phyloP scores from a whole-genome alignment of 805 yeast species.

The Suhomyces prunicola region DNA sequence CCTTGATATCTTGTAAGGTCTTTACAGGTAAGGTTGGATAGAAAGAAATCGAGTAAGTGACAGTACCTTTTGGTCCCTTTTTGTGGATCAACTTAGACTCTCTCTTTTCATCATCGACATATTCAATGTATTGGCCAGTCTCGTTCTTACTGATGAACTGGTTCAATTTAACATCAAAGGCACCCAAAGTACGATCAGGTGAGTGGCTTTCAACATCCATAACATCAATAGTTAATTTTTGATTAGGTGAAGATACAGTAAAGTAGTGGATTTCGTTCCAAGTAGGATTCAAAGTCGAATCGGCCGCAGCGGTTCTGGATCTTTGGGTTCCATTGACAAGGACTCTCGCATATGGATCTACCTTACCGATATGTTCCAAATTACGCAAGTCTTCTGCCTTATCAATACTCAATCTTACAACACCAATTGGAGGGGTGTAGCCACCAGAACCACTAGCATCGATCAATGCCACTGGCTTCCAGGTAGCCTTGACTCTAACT shows the following conservation, averaged over 20 bases:
- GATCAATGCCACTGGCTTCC: conserved; percentile 82
- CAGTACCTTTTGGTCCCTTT: conserved; percentile 80
- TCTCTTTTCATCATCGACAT: conserved; percentile 53
- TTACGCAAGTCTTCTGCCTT: conserved; percentile 75
- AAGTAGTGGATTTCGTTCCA: conserved; percentile 84
- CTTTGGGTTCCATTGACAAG: conserved; percentile 72
- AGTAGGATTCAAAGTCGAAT: conserved; percentile 70
- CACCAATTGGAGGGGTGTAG: conserved; percentile 94
- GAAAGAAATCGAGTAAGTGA: conserved; percentile 73
- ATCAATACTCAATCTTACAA: conserved; percentile 67
- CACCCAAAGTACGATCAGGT: conserved; percentile 86
- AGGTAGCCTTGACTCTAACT: conserved; percentile 61
- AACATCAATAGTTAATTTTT: conserved; percentile 77
- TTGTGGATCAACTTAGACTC: conserved; percentile 64
- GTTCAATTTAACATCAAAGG: conserved; percentile 64
- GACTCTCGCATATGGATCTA: conserved; percentile 87
- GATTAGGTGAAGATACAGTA: conserved; percentile 79
- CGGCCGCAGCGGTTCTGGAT: conserved; percentile 70
- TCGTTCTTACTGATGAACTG: conserved; percentile 71
- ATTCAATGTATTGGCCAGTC: conserved; percentile 55
- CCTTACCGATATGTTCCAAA: conserved; percentile 82
- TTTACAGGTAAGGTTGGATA: conserved; percentile 81
- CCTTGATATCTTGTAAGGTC: conserved; percentile 68
- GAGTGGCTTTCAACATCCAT: conserved; percentile 84
- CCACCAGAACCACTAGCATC: conserved; percentile 71